These are phyloP conservation scores for Fraxinus quadrangulata DNA, from an alignment of 257 asterid species.

Conservation along the genomic window DNA sequence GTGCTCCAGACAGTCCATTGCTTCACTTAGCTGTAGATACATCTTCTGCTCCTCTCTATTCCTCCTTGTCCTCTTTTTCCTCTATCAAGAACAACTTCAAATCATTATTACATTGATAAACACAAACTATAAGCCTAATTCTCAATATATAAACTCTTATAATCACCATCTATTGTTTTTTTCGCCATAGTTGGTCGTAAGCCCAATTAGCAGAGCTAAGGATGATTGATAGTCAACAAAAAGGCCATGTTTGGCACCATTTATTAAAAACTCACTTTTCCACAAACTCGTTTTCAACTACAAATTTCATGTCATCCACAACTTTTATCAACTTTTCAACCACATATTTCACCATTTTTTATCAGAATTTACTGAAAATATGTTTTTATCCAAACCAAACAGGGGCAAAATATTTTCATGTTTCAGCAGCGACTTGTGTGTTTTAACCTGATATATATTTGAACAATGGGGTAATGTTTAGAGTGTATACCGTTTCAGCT, in stretches of 20 bases:
- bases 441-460: neutral
- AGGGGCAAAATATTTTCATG: neutral
- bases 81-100: conserved; percentile 36
- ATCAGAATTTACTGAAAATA: no score
- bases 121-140: neutral
- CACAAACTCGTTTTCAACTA: no score
- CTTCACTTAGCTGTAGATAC: conserved; percentile 79
- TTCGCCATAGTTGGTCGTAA: neutral
- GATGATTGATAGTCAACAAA: neutral
- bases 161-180: neutral
- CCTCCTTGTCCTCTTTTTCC: conserved; percentile 66
- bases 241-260: no score
- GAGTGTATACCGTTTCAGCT: conserved; percentile 61
- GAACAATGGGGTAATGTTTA: neutral
- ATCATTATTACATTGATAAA: conserved; percentile 9
- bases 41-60: conserved; percentile 55
- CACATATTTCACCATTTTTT: no score
- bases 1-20: conserved; percentile 53
- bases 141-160: neutral
- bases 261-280: no score
- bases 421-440: no score
- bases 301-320: no score
- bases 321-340: no score
- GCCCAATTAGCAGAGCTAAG: neutral
- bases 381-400: no score